phyloP scores from a whole-genome alignment of 2,329 filamentous ascomycete genomes.

The Xylaria polymorpha region DNA sequence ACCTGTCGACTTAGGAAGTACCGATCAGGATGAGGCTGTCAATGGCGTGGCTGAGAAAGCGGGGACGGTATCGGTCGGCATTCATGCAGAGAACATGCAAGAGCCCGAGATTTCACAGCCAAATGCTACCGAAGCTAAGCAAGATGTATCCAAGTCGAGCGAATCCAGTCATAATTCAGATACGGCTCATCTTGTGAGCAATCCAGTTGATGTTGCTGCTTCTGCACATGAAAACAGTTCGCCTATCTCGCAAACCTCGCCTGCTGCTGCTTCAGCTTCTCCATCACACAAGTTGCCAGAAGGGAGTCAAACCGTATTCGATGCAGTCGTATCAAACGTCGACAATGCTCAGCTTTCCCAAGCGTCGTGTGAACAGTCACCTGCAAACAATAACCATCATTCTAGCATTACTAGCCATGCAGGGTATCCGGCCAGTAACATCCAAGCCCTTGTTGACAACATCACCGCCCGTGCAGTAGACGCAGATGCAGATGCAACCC shows the following conservation, averaged over 20 bases:
- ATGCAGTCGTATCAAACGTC: conserved; percentile 24
- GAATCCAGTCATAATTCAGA: conserved; percentile 39
- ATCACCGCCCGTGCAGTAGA: conserved; percentile 44
- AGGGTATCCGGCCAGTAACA: conserved; percentile 42
- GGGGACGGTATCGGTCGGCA: conserved; percentile 47
- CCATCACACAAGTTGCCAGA: conserved; percentile 44
- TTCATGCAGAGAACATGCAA: conserved; percentile 63
- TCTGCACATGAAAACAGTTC: conserved; percentile 38
- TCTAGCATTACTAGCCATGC: conserved; percentile 24
- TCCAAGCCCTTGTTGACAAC: conserved; percentile 46
- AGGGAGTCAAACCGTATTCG: conserved; percentile 32
- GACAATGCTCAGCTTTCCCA: conserved; percentile 14
- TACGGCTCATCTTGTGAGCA: conserved; percentile 36
- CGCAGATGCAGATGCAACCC: conserved; percentile 46
- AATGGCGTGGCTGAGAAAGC: conserved; percentile 29
- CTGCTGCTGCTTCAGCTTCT: conserved; percentile 45
- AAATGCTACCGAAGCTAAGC: conserved; percentile 49
- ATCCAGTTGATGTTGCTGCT: conserved; percentile 35
- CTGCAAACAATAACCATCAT: conserved; percentile 4
- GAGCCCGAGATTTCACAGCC: conserved; percentile 62
- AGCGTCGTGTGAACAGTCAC: background rate
- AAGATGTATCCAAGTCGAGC: conserved; percentile 58
- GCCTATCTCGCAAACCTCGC: conserved; percentile 39
- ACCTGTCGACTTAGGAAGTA: conserved; percentile 8
- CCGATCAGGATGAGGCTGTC: conserved; percentile 39